Evolutionary conservation across 73 alveolate species (phyloP).

Genomic region (Paramecium sexaurelia): DNA sequence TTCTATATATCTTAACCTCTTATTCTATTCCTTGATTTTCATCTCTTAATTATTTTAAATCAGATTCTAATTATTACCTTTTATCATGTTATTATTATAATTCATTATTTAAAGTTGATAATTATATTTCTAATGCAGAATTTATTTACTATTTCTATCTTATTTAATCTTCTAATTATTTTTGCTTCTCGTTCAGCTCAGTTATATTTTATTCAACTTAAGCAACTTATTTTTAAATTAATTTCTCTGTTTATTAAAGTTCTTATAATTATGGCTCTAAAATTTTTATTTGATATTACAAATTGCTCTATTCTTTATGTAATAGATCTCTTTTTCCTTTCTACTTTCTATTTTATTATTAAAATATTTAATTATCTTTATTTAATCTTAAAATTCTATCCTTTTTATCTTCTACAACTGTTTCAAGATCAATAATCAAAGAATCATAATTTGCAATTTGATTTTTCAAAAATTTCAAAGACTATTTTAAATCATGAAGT

Average conservation of each 20-base stretch:
- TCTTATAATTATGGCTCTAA: not conserved
- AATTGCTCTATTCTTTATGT: not conserved
- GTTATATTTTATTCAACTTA: not conserved
- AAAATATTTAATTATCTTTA: not conserved
- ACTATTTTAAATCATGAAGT: not conserved
- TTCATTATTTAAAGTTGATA: not conserved
- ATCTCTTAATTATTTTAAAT: not conserved
- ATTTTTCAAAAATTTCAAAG: not conserved
- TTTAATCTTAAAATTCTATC: not conserved
- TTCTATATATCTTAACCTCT: not conserved
- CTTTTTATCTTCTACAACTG: not conserved
- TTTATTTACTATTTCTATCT: not conserved
- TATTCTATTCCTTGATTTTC: not conserved
- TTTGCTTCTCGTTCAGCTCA: not conserved
- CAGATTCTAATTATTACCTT: not conserved
- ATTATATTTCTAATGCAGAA: not conserved
- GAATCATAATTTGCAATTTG: not conserved
- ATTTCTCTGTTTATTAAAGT: not conserved
- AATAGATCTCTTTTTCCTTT: not conserved
- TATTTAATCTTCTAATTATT: not conserved
- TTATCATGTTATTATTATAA: not conserved
- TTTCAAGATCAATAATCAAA: not conserved
- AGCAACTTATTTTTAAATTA: not conserved
- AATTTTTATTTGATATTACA: not conserved
- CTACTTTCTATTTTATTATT: not conserved